Conservation (phyloP, 2,329 filamentous ascomycete genomes). For the Colletotrichum spinosum region DNA sequence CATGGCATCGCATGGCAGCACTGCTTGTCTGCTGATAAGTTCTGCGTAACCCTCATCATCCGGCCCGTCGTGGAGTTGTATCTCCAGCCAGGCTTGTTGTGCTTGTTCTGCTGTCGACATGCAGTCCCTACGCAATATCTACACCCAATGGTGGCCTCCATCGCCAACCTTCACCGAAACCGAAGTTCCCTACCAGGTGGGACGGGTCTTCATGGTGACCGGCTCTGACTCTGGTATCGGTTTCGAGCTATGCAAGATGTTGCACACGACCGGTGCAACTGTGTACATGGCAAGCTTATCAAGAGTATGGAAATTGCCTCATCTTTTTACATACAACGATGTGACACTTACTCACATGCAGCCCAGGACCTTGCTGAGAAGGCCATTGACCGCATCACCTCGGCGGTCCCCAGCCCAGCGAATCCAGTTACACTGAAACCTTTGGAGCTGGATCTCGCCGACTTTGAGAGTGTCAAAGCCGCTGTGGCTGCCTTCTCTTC, state of each 20-base stretch:
- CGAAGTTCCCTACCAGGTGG: conserved; percentile 42
- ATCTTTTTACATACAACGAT: background rate
- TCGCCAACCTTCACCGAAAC: conserved; percentile 42
- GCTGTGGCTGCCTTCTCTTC: conserved; percentile 50
- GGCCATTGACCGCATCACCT: background rate
- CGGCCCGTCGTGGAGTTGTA: background rate
- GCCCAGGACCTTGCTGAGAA: background rate
- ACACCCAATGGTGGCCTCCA: conserved; percentile 38
- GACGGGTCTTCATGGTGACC: conserved; percentile 60
- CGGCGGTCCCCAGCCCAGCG: background rate
- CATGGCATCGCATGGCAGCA: background rate
- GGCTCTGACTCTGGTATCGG: conserved; percentile 55
- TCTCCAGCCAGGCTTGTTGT: background rate
- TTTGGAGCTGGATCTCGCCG: conserved; percentile 53
- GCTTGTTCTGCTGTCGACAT: background rate
- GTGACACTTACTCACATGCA: too few relatives aligned
- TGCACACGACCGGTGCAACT: conserved; percentile 63
- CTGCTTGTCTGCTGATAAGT: background rate
- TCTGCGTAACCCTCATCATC: background rate
- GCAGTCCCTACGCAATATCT: background rate
- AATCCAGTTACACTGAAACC: conserved; percentile 43
- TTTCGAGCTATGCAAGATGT: conserved; percentile 61
- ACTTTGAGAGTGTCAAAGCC: conserved; percentile 53
- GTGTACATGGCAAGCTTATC: conserved; percentile 64
- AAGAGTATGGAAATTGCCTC: conserved; percentile 32